Percentiles rank a stretch among this genome's conserved stretches.
Evolutionary conservation across 176 grass and related monocot genomes (phyloP).

Genomic region (Melocanna baccifera): DNA sequence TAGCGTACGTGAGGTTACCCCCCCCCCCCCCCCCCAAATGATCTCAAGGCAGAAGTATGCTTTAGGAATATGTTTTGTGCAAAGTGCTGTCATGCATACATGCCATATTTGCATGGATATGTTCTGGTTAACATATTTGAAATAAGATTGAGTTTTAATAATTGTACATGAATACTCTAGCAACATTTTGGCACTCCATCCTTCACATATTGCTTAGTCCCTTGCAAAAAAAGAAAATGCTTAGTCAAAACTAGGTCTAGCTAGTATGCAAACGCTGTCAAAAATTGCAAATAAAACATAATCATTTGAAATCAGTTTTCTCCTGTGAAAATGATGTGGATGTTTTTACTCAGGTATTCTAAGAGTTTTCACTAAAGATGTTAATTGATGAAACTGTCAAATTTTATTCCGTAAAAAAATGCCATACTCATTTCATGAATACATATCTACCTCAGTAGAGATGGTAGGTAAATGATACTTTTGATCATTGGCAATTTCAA

Average conservation of each 20-base stretch:
- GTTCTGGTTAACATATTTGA: neutral
- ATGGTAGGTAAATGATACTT: neutral
- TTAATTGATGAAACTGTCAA: neutral
- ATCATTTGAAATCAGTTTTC: neutral
- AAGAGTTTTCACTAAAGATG: neutral
- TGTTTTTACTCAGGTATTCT: neutral
- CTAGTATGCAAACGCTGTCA: neutral
- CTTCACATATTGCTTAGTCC: neutral
- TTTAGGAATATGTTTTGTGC: neutral
- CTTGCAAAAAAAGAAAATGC: neutral
- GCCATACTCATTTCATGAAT: neutral
- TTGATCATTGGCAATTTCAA: neutral
- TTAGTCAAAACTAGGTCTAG: neutral
- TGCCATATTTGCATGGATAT: neutral
- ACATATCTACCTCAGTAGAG: neutral
- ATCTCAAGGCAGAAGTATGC: neutral
- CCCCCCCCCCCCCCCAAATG: no score
- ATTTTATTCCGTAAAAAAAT: neutral
- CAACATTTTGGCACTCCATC: neutral
- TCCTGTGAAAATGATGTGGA: neutral
- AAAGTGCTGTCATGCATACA: neutral
- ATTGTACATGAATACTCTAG: neutral
- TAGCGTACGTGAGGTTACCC: neutral
- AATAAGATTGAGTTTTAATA: neutral
- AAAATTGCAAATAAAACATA: neutral